Evolutionary conservation across 1,284 basidiomycete species (phyloP).

Genomic region (Cutaneotrichosporon sp.): DNA sequence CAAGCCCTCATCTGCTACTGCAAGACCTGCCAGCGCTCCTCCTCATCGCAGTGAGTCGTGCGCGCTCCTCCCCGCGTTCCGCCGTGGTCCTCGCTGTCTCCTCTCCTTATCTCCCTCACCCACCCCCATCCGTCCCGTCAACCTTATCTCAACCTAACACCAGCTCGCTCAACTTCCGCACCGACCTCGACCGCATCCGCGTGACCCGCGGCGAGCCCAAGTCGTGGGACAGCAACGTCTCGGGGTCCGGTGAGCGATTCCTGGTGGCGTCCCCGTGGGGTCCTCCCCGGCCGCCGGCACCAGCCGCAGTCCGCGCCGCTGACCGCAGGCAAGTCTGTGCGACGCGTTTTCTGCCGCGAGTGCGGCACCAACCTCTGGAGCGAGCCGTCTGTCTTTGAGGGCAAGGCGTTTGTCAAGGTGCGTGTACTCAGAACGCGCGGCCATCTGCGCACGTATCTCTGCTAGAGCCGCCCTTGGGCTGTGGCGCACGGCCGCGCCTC

Average conservation of each 20-base stretch:
- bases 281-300: not conserved
- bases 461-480: too few relatives aligned
- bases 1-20: slow-evolving; percentile 24
- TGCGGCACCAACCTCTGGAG: slow-evolving; percentile 29
- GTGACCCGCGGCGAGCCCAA: slow-evolving; percentile 21
- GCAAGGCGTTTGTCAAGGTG: slow-evolving; percentile 19
- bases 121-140: not conserved
- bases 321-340: slow-evolving; percentile 27
- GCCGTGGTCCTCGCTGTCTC: not conserved
- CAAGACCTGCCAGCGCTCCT: slow-evolving; percentile 19
- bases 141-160: not conserved
- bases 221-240: slow-evolving; percentile 10
- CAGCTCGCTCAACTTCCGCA: slow-evolving; percentile 19
- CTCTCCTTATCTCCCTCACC: not conserved
- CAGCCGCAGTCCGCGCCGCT: not conserved
- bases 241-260: slow-evolving; percentile 4
- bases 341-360: slow-evolving; percentile 31
- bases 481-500: not conserved
- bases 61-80: not conserved
- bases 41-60: slow-evolving; percentile 10
- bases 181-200: slow-evolving; percentile 5
- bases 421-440: not conserved
- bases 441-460: too few relatives aligned
- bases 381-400: slow-evolving; percentile 14
- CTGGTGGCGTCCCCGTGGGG: not conserved